Evolutionary conservation across 345 rosid genomes (phyloP).

Genomic region (Toxicodendron radicans): DNA sequence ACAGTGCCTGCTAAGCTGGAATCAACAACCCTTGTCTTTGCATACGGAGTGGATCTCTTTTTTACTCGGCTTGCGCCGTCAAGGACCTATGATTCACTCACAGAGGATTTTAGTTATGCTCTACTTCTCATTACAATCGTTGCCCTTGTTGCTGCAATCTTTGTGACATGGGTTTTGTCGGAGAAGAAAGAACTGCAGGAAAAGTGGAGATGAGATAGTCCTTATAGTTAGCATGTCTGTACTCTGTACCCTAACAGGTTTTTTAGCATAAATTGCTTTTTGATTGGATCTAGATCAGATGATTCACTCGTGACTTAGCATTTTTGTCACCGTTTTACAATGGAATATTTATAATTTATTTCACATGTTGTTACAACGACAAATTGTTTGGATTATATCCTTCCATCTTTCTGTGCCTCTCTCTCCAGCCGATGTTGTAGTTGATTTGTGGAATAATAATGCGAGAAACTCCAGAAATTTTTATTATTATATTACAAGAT

Average conservation of each 20-base stretch:
- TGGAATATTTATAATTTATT: slow-evolving; percentile 5
- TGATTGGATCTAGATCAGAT: slow-evolving; percentile 22
- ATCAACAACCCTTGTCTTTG: slow-evolving; percentile 84
- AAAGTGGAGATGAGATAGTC: slow-evolving; percentile 72
- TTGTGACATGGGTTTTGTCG: slow-evolving; percentile 78
- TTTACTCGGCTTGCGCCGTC: slow-evolving; percentile 93
- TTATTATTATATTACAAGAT: too few species aligned
- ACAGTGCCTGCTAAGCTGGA: slow-evolving; percentile 96
- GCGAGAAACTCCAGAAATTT: too few species aligned
- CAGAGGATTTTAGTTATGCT: slow-evolving; percentile 93
- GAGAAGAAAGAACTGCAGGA: slow-evolving; percentile 89
- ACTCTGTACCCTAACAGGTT: slow-evolving; percentile 21
- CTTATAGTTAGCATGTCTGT: slow-evolving; percentile 11
- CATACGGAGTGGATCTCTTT: slow-evolving; percentile 91
- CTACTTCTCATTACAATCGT: slow-evolving; percentile 83
- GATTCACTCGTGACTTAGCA: slow-evolving; percentile 20
- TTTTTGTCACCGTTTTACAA: slow-evolving; percentile 4
- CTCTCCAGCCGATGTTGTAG: too few species aligned
- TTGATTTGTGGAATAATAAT: too few species aligned
- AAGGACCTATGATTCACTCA: slow-evolving; percentile 92
- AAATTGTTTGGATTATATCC: neutral
- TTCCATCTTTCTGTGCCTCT: neutral
- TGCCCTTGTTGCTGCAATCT: slow-evolving; percentile 80
- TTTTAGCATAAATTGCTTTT: neutral
- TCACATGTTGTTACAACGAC: too few species aligned